A percentile compares a stretch with the other conserved stretches of the same genome.
Evolutionary conservation across 1,284 basidiomycete genomes (phyloP).

Genomic region (Ganoderma meredithae): DNA sequence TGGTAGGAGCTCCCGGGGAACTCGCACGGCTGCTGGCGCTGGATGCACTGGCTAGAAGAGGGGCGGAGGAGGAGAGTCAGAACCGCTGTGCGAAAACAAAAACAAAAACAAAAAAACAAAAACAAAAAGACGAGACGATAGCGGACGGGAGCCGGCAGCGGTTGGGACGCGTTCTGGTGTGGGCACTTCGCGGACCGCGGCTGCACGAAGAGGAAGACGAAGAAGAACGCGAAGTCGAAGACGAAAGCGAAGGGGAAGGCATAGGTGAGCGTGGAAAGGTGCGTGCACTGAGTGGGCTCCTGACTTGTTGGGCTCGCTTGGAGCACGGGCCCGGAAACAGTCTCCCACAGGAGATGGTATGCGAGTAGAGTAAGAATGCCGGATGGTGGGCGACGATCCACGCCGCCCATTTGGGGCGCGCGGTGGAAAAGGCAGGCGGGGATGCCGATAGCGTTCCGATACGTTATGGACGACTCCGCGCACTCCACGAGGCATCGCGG

Average conservation of each 20-base stretch:
- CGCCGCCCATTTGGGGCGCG: neutral
- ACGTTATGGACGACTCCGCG: neutral
- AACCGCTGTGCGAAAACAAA: neutral
- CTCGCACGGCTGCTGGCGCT: constrained; percentile 29
- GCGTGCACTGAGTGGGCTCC: neutral
- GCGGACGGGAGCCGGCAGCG: neutral
- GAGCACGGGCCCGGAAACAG: neutral
- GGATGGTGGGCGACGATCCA: neutral
- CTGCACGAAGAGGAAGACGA: constrained; percentile 3
- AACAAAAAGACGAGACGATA: neutral
- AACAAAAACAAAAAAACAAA: too few relatives aligned
- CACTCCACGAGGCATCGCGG: neutral
- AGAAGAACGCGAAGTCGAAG: neutral
- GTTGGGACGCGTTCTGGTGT: neutral
- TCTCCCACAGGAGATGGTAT: neutral
- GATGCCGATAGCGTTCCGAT: neutral
- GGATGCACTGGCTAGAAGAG: constrained; percentile 26
- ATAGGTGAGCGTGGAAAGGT: too few relatives aligned
- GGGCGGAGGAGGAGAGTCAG: neutral
- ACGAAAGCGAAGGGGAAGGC: too few relatives aligned
- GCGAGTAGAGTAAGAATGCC: neutral
- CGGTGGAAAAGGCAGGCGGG: neutral
- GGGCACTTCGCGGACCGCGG: neutral
- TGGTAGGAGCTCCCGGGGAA: constrained; percentile 19
- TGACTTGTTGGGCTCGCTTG: neutral